These are phyloP conservation scores for Nitzschia sp. DNA, from an alignment of 108 stramenopile species.

Conservation along the genomic window DNA sequence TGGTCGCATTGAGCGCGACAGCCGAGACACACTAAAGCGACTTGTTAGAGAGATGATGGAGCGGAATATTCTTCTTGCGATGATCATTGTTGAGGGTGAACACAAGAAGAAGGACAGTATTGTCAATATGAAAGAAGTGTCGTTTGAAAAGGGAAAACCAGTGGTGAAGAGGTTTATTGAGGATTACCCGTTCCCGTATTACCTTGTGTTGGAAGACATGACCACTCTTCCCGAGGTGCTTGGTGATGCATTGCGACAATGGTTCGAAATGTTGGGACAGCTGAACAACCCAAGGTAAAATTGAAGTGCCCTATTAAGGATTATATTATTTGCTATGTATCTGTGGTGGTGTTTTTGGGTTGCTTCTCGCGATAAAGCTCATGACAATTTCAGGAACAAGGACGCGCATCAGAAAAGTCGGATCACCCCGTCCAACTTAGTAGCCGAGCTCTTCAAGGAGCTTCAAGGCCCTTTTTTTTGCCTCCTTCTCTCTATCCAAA, in stretches of 20 bases:
- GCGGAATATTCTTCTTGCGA: conserved; percentile 87
- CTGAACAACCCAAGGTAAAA: conserved; percentile 32
- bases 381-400: not conserved
- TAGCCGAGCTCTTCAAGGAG: conserved; percentile 17
- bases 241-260: conserved; percentile 94
- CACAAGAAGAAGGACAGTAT: conserved; percentile 83
- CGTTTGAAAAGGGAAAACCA: conserved; percentile 89
- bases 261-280: conserved; percentile 94
- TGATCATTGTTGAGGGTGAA: conserved; percentile 91
- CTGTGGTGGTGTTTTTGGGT: not conserved
- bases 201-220: conserved; percentile 90
- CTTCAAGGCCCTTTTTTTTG: conserved; percentile 23
- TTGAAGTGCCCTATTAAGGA: not conserved
- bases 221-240: conserved; percentile 90
- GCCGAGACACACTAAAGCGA: conserved; percentile 73
- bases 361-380: not conserved
- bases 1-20: conserved; percentile 93
- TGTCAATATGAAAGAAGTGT: conserved; percentile 91
- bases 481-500: conserved; percentile 28
- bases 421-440: not conserved
- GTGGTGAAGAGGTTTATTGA: conserved; percentile 92
- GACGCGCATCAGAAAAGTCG: not conserved
- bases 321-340: not conserved
- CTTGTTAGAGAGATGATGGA: conserved; percentile 90
- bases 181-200: conserved; percentile 98